Percentiles rank a stretch among this genome's conserved stretches.
Conservation (phyloP, 225 moss, liverwort and hornwort genomes). For the Pleurozium schreberi region DNA sequence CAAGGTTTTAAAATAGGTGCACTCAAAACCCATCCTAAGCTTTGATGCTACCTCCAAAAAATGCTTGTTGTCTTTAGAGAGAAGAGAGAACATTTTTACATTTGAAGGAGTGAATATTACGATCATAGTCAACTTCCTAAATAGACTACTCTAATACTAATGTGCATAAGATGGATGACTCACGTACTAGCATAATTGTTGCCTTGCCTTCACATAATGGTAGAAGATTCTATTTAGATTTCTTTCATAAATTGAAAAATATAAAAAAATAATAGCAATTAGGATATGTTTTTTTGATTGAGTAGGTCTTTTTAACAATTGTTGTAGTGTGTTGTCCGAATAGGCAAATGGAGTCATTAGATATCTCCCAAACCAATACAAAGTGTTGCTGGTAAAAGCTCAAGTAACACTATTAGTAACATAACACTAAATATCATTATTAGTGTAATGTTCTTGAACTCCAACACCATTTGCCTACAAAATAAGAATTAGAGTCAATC, state of each 20-base stretch:
- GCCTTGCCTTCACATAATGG: rapidly evolving
- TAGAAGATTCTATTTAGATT: neutral
- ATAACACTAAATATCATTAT: no score
- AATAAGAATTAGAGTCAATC: no score
- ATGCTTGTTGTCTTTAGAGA: no score
- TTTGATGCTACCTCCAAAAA: neutral
- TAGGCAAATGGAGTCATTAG: neutral
- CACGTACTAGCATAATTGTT: neutral
- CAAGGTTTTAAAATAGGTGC: neutral
- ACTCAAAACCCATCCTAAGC: rapidly evolving
- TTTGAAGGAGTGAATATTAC: neutral
- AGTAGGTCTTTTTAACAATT: neutral
- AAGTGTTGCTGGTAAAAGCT: no score
- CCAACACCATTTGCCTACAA: no score
- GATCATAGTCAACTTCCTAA: neutral
- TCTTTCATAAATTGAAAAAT: neutral
- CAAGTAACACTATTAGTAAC: no score
- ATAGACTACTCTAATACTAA: neutral
- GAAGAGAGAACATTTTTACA: rapidly evolving
- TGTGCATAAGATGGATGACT: neutral
- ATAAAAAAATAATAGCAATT: neutral
- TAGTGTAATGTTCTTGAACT: rapidly evolving
- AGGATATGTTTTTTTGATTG: neutral
- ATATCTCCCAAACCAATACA: neutral
- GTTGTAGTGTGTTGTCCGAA: neutral